Evolutionary conservation across 2,329 filamentous ascomycete genomes (phyloP), one percentile per base, ranked within the genome.

Genomic region (Raffaelea arxii): DNA sequence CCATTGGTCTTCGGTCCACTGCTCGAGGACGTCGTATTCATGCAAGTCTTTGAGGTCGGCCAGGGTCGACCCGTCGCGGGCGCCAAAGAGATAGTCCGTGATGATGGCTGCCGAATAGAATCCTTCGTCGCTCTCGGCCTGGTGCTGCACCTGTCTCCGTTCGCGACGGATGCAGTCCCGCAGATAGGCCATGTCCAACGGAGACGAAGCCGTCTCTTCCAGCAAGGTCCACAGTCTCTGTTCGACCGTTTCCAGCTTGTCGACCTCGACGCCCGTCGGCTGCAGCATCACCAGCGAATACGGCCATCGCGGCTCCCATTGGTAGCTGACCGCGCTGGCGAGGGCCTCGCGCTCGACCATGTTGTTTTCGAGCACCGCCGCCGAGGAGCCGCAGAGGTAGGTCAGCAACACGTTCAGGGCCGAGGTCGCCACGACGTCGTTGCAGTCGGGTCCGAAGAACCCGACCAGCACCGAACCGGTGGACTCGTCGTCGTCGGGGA

Each of bases 401-500:
- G 84, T 81, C 35, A 95, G 73, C 3, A 94, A 67, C 43, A 94
- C 78, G 52, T 86, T 85, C 4, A 96, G 67, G 1, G 90, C 92
- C 14, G 82, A 82, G 11, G 78, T 77, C 36, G 75, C 69, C 22
- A 86, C 61, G 3, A 77, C 63, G 55, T 96, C 81, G 45, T 77
- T 84, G 62, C 84, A 89, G 55, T 83, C 75, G 0, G 92, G 92
- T 1, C 92, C 92, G 46, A 97, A 80, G 66, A 94, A 95, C 2
- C 78, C 84, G 19, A 96, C 80, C 42, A 87, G 69, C 43, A 97
- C 80, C 60, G 97, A 91, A 32, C 92, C 92, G 47, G 82, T 86
- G 0, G 88, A 91, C 61, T 98, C 92, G 54, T 98, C 92, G 57
- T 96, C 91, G 61, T 98, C 92, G 0, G 92, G 92, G 57, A 98